Percentiles rank a stretch among this genome's conserved stretches.
Evolutionary conservation across 441 rosid species (phyloP).

Genomic region (Euphorbia celastroides): DNA sequence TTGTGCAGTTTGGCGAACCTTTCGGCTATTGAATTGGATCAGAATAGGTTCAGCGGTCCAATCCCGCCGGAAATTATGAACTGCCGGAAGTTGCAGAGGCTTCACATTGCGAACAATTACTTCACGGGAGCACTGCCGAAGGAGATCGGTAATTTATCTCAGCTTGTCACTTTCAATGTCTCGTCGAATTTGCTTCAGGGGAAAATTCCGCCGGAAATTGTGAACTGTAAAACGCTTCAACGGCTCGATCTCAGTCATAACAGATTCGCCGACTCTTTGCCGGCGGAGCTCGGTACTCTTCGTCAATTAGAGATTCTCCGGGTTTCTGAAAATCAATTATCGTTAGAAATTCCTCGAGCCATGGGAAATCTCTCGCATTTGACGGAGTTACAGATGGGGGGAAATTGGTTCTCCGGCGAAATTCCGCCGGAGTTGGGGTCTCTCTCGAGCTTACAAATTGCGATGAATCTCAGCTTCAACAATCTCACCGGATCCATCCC

Average conservation of each 20-base stretch:
- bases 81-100: slow-evolving; percentile 81
- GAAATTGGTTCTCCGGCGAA: slow-evolving; percentile 68
- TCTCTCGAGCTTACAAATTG: slow-evolving; percentile 90
- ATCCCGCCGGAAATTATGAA: slow-evolving; percentile 58
- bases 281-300: slow-evolving; percentile 69
- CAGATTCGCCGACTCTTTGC: slow-evolving; percentile 56
- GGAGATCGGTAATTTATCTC: slow-evolving; percentile 73
- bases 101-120: slow-evolving; percentile 75
- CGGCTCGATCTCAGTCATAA: slow-evolving; percentile 85
- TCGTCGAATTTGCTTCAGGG: slow-evolving; percentile 77
- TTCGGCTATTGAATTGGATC: slow-evolving; percentile 80
- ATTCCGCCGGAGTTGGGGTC: slow-evolving; percentile 72
- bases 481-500: slow-evolving; percentile 65
- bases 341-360: slow-evolving; percentile 65
- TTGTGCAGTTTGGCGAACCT: slow-evolving; percentile 77
- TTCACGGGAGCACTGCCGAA: slow-evolving; percentile 57
- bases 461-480: slow-evolving; percentile 84
- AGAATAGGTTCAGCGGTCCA: slow-evolving; percentile 77
- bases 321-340: slow-evolving; percentile 76
- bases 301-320: slow-evolving; percentile 74
- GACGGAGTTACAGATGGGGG: slow-evolving; percentile 97
- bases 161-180: slow-evolving; percentile 76
- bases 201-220: slow-evolving; percentile 55
- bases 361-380: slow-evolving; percentile 80
- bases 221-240: slow-evolving; percentile 84